phyloP scores from a whole-genome alignment of 495 filamentous ascomycete species.

The Cladorrhinum samala region DNA sequence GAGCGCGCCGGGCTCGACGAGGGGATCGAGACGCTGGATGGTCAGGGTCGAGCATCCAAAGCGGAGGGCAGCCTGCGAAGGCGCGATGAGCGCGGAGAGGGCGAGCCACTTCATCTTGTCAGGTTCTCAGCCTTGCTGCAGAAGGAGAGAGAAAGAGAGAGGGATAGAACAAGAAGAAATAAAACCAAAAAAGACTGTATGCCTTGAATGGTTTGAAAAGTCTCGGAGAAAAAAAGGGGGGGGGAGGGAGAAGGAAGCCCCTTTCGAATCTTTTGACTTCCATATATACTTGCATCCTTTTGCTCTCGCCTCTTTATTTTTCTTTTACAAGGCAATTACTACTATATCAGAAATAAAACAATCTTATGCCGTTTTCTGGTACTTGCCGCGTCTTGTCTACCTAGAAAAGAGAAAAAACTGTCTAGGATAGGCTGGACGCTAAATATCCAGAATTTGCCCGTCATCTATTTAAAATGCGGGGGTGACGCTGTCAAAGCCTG shows the following conservation, averaged over 20 bases:
- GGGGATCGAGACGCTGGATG: constrained; percentile 41
- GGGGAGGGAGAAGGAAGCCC: too few relatives aligned
- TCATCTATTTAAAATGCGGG: constrained; percentile 14
- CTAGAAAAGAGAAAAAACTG: not conserved
- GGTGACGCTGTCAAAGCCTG: not conserved
- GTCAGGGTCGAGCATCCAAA: constrained; percentile 43
- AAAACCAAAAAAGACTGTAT: not conserved
- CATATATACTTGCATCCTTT: too few relatives aligned
- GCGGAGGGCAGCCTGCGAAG: constrained; percentile 37
- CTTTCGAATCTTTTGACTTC: too few relatives aligned
- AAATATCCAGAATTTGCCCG: constrained; percentile 2
- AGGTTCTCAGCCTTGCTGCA: not conserved
- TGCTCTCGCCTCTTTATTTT: too few relatives aligned
- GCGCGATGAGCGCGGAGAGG: constrained; percentile 31
- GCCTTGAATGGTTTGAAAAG: not conserved
- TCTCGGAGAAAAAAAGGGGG: not conserved
- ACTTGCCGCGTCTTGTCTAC: not conserved
- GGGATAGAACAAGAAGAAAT: not conserved
- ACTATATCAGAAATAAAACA: too few relatives aligned
- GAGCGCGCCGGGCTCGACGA: constrained; percentile 35
- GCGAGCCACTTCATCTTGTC: constrained; percentile 40
- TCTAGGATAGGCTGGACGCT: not conserved
- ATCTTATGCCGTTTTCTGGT: not conserved
- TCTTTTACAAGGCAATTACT: too few relatives aligned
- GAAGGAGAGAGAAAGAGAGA: not conserved